A percentile compares a stretch with the other conserved stretches of the same genome.
Evolutionary conservation across 139 green algal species (phyloP).

Genomic region (Spirogloea muscicola): DNA sequence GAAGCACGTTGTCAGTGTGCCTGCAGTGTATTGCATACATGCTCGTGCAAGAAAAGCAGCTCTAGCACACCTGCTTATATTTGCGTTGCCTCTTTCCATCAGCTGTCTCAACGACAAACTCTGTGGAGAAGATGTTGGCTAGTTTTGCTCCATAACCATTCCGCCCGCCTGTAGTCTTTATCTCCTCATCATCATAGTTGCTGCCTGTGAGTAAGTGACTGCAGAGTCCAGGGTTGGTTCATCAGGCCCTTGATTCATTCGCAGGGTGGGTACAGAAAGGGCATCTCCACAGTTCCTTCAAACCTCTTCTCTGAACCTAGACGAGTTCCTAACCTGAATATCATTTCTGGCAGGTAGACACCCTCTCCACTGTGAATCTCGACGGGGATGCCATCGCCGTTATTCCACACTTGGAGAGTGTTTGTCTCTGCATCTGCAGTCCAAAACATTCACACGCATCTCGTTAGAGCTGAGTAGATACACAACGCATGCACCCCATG

Average conservation of each 20-base stretch:
- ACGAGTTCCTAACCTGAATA: too few relatives aligned
- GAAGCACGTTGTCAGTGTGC: not conserved
- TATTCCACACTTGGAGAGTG: constrained; percentile 77
- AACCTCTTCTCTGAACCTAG: too few relatives aligned
- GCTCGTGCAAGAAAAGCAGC: not conserved
- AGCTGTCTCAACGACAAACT: constrained; percentile 94
- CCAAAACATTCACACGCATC: not conserved
- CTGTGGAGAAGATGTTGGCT: constrained; percentile 98
- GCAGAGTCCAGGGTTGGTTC: too few relatives aligned
- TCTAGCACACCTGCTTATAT: constrained; percentile 74
- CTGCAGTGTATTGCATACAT: not conserved
- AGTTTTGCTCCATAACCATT: constrained; percentile 99
- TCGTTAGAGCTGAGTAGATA: not conserved
- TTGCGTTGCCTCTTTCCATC: constrained; percentile 75
- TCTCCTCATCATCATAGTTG: constrained; percentile 98
- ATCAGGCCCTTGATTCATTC: too few relatives aligned
- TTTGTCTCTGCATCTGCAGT: not conserved
- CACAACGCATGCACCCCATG: not conserved
- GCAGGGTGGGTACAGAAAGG: too few relatives aligned
- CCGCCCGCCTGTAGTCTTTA: constrained; percentile 94
- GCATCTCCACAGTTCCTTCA: too few relatives aligned
- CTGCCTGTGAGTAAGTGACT: constrained; percentile 92
- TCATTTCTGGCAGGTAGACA: constrained; percentile 96
- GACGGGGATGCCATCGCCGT: constrained; percentile 90
- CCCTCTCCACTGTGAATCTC: constrained; percentile 80